phyloP scores from a whole-genome alignment of 1,284 basidiomycete species.

The Cryptococcus sp. region DNA sequence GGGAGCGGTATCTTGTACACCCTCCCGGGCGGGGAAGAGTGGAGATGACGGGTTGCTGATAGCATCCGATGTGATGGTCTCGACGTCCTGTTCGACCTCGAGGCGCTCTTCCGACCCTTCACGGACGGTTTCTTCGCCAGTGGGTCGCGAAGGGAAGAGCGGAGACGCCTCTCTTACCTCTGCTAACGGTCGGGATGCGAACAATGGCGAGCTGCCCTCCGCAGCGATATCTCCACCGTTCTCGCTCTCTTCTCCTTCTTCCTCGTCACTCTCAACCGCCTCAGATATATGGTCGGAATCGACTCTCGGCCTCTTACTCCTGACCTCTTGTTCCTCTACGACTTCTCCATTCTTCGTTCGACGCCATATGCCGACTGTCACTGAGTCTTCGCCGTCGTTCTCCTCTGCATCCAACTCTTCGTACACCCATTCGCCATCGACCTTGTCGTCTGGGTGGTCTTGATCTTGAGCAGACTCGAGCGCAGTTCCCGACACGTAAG shows the following conservation, averaged over 20 bases:
- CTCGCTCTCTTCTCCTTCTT: slow-evolving; percentile 3
- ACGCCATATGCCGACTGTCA: slow-evolving; percentile 14
- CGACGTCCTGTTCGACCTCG: background rate
- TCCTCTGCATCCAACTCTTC: slow-evolving; percentile 8
- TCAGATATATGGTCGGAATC: background rate
- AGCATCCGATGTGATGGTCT: background rate
- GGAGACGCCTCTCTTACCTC: slow-evolving; percentile 19
- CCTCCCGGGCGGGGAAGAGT: slow-evolving; percentile 20
- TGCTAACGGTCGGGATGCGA: slow-evolving; percentile 9
- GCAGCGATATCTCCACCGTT: slow-evolving; percentile 1
- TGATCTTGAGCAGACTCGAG: slow-evolving; percentile 4
- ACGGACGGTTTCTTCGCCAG: background rate
- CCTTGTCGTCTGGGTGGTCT: background rate
- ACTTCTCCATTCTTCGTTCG: slow-evolving; percentile 16
- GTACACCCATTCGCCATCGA: slow-evolving; percentile 10
- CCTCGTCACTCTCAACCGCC: slow-evolving; percentile 10
- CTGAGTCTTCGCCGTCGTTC: slow-evolving; percentile 5
- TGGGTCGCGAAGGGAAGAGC: slow-evolving; percentile 18
- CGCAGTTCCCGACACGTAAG: slow-evolving; percentile 17
- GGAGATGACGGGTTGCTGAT: slow-evolving; percentile 9
- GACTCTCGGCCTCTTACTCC: slow-evolving; percentile 21
- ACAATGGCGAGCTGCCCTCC: slow-evolving; percentile 15
- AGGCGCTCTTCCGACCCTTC: background rate
- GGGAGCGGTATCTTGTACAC: too few relatives aligned
- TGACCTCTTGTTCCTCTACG: slow-evolving; percentile 25